Percentiles rank a stretch among this genome's conserved stretches.
These are phyloP conservation scores for Boletus smithii DNA, from an alignment of 1,284 basidiomycete species.

Conservation along the genomic window DNA sequence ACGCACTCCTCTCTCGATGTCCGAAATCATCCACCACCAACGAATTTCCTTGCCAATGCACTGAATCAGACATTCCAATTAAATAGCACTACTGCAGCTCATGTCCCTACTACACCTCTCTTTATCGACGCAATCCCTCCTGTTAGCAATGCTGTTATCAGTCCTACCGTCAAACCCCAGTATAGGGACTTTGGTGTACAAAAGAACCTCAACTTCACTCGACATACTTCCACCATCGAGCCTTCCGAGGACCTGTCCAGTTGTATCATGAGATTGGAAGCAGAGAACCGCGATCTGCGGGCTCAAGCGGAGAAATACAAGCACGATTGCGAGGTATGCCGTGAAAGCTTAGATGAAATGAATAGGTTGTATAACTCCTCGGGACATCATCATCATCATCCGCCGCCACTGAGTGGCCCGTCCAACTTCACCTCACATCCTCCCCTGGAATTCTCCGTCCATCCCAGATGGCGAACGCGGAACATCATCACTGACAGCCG, in stretches of 20 bases:
- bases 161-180: conserved; percentile 4
- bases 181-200: conserved; percentile 29
- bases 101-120: conserved; percentile 6
- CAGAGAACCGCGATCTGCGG: conserved; percentile 15
- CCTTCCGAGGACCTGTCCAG: conserved; percentile 7
- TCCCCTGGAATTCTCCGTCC: conserved; percentile 10
- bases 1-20: not conserved
- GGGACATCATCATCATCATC: not conserved
- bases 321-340: conserved; percentile 9
- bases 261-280: conserved; percentile 23
- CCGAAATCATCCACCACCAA: conserved; percentile 1
- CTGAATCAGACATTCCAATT: conserved; percentile 28
- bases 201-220: conserved; percentile 22
- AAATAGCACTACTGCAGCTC: conserved; percentile 18
- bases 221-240: conserved; percentile 5
- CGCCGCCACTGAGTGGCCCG: not conserved
- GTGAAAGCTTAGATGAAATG: conserved; percentile 18
- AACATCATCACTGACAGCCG: not conserved
- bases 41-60: conserved; percentile 25
- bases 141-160: conserved; percentile 3
- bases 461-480: conserved; percentile 22
- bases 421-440: not conserved
- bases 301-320: conserved; percentile 11
- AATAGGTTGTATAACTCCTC: conserved; percentile 9
- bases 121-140: conserved; percentile 1